Conservation (phyloP, 192 early-diverging fungal genomes). For the Phycomyces nitens region DNA sequence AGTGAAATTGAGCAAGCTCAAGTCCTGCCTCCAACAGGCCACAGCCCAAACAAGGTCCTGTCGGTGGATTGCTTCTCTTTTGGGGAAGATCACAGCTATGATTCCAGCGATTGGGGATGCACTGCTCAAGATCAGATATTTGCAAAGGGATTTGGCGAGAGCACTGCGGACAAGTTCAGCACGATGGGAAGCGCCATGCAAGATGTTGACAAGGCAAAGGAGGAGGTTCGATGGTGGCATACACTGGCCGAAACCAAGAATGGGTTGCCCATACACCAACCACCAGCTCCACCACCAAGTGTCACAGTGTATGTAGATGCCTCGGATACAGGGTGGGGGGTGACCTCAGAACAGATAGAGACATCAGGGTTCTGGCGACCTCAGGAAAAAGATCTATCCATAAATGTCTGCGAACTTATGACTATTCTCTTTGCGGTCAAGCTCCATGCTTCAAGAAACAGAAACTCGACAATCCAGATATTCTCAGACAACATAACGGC, state of each 20-base stretch:
- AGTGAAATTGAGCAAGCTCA: neutral
- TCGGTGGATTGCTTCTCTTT: conserved; percentile 11
- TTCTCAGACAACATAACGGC: conserved; percentile 18
- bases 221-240: conserved; percentile 11
- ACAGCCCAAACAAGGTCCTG: neutral
- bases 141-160: conserved; percentile 2
- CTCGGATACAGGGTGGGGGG: conserved; percentile 20
- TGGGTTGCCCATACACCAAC: conserved; percentile 10
- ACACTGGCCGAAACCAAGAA: neutral
- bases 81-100: conserved; percentile 14
- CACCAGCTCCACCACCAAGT: neutral
- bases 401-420: conserved; percentile 13
- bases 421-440: neutral
- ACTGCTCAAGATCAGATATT: conserved; percentile 6
- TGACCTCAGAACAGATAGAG: neutral
- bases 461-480: neutral
- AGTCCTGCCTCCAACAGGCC: neutral
- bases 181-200: neutral
- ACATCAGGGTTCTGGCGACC: conserved; percentile 12
- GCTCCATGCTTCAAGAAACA: conserved; percentile 2
- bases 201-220: neutral
- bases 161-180: neutral
- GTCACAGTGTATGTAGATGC: conserved; percentile 14
- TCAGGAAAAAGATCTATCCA: neutral
- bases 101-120: conserved; percentile 13